Base-by-base conservation (phyloP, 352 stramenopile genomes). In the Plasmopara muralis region DNA sequence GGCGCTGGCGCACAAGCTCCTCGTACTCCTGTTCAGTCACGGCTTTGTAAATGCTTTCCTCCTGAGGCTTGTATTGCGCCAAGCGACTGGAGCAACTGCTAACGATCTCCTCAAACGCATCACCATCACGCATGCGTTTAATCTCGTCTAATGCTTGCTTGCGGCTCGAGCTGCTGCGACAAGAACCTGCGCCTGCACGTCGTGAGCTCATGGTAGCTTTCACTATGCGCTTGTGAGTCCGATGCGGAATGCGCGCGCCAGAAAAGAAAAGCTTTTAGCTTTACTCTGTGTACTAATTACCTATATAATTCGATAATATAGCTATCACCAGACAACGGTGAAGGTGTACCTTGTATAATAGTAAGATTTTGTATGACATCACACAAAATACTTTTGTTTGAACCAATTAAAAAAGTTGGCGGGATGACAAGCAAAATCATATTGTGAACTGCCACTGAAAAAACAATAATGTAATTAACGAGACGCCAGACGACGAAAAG, bases 21-120 rank as follows among this genome's bases (percentile, higher is more conserved):
- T 89, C 79, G 62, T 95, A 95, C 52, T 95, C 83, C 30, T 80
- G 62, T 43, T 95, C 84, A 2, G 77, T 89, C 51, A 95, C 77
- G n/a, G 65, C 74, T 64, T 93, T 86, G 68, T 85, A 95, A 41
- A 95, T 74, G 20, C 74, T 88, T 30, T 78, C 68, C 52, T 95
- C 84, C 37, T 85, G 58, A 7, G 80, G 74, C 49, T 82, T 82
- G 59, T 91, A 93, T 35, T 72, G 62, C 33, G 82, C 77, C 52
- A 93, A 67, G 30, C 80, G 80, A 34, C 49, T 38, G 14, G 78
- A 85, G 25, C 29, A 43, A 6, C 31, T 12, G 31, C 7, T 12
- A 35, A 43, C 5, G 10, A 46, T 25, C 15, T 46, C 39, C 4
- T 38, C 31, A 2, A 28, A 9, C 2, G n/a, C 47, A 12, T 58